phyloP scores from a whole-genome alignment of 2,329 filamentous ascomycete genomes.

The Gliomastix tumulicola region DNA sequence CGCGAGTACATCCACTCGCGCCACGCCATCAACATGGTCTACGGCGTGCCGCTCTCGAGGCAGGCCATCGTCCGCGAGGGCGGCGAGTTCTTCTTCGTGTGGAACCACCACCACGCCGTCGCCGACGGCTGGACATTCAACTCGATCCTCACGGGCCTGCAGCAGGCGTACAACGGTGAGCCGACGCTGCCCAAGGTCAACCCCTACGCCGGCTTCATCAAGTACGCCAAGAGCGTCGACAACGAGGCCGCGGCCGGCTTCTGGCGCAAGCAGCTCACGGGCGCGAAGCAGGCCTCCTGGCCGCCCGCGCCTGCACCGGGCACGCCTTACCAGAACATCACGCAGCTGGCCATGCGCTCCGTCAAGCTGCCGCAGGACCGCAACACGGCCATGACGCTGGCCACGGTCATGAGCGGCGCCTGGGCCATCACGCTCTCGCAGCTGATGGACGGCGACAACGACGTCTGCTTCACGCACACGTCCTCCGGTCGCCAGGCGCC shows the following conservation, averaged over 20 bases:
- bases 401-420: constrained; percentile 14
- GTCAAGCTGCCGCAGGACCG: neutral
- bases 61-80: constrained; percentile 6
- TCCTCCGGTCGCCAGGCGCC: constrained; percentile 8
- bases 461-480: constrained; percentile 22
- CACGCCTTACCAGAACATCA: neutral
- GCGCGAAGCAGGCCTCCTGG: constrained; percentile 3
- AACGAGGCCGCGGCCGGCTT: constrained; percentile 3
- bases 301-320: neutral
- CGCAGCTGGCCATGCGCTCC: neutral
- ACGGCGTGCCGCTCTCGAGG: constrained; percentile 6
- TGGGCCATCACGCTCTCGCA: constrained; percentile 14
- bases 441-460: constrained; percentile 23
- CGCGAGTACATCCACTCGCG: constrained; percentile 1
- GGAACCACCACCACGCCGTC: constrained; percentile 16
- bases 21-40: constrained; percentile 4
- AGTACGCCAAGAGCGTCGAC: constrained; percentile 3
- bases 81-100: constrained; percentile 10
- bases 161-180: constrained; percentile 1
- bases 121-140: constrained; percentile 16
- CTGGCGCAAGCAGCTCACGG: constrained; percentile 8
- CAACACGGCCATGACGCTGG: constrained; percentile 6
- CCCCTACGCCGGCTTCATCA: constrained; percentile 6
- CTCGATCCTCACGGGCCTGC: constrained; percentile 4
- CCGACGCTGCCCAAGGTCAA: constrained; percentile 8